Base-by-base conservation (phyloP, 805 yeast species). In the Myxozyma neotropica region DNA sequence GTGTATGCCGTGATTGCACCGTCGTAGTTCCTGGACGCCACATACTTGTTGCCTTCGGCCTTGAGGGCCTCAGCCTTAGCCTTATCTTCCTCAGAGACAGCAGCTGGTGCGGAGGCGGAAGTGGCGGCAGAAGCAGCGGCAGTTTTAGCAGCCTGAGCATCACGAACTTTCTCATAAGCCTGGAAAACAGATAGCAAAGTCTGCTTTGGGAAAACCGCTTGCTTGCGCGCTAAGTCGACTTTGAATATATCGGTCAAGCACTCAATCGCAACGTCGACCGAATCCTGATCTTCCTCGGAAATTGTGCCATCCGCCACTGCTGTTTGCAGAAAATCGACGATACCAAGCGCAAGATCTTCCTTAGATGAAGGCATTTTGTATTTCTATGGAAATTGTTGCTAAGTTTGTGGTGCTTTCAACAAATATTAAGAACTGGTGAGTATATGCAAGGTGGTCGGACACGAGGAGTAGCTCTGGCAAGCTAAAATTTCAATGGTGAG, bases 181-280 rank as follows among this genome's bases (percentile, higher is more conserved):
- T 29, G 66, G 85, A 79, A 10, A 75, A 70, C 68, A 78, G 80
- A 49, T 82, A 86, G 38, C 72, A 76, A 69, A 80, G 83, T 63
- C 74, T 79, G 31, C 64, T 62, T 52, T 24, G 73, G 73, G 21
- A 62, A 61, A 6, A 72, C 72, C 48, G 46, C 60, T 17, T 58
- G 68, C 33, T 71, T 70, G 36, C 74, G 67, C 36, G 80, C 79
- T 23, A 76, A 77, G 26, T 81, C 85, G 26, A 92, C 84, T 51
- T 79, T 85, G 72, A 87, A 93, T 10, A 96, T 90, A 69, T 92
- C 98, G 24, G 88, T 83, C 58, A 94, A 83, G 77, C 97, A 90
- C 71, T 66, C 66, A 33, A 58, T 81, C 61, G 98, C 98, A 53
- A 93, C 96, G 66, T 91, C 97, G 67, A 93, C 79, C 8, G 97